Base-by-base conservation (phyloP, 345 rosid species). In the Hibiscus mutabilis region DNA sequence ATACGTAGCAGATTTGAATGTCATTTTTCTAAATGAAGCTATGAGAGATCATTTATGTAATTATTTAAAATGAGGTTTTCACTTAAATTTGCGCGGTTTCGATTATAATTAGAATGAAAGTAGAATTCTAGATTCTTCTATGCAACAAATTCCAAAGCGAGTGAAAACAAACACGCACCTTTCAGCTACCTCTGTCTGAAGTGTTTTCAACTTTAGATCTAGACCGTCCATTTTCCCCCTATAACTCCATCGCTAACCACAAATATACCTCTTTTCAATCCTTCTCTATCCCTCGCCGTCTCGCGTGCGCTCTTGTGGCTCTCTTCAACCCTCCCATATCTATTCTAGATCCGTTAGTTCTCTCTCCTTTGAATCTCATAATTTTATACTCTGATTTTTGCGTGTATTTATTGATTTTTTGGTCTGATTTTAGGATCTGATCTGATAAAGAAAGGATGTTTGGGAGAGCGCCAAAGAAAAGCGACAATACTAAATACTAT, bases 381-480 rank as follows among this genome's bases (percentile, higher is more conserved):
- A 4, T 57, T 22, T 8, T 22, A 21, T 22, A 22, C 0, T 11
- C 29, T 56, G 2, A 10, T 57, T 57, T 57, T 21, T 57, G 31
- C 12, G 5, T 6, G 33, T 22, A 24, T 24, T 57, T 22, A 57
- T 22, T 57, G 31, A 12, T 22, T 24, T 57, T 57, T 57, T 57
- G 2, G 31, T 12, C 31, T 57, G 31, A 57, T 57, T 57, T 57
- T 57, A 57, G 61, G 61, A 57, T 57, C 16, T 22, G 61, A 57
- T 24, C 16, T 22, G 16, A 22, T 4, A 57, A 57, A 11, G 12
- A 57, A 24, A 57, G 18, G 57, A 53, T 57, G 61, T 57, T 57
- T 24, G 61, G 61, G 61, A 57, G 61, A 24, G 31, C 61, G 25
- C 61, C 61, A 24, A 57, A 57, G 61, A 57, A 57, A 57, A 57